phyloP scores from a whole-genome alignment of 2,329 filamentous ascomycete genomes.

The Seiridium unicorne region DNA sequence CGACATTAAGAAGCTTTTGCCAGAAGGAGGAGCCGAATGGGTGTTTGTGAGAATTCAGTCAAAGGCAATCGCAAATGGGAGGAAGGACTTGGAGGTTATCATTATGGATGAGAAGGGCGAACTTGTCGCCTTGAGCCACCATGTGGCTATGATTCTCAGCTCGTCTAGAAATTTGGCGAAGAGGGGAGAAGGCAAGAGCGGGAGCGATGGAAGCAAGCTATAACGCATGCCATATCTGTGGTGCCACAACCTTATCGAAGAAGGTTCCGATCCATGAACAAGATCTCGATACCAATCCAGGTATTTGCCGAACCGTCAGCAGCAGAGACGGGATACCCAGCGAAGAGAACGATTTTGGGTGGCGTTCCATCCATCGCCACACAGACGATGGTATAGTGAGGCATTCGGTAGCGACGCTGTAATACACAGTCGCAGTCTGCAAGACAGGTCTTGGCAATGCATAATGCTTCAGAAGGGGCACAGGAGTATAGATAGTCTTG shows the following conservation, averaged over 20 bases:
- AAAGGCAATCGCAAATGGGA: constrained; percentile 21
- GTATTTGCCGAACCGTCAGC: background rate
- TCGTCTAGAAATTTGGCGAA: constrained; percentile 20
- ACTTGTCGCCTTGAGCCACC: constrained; percentile 28
- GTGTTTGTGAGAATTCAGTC: constrained; percentile 54
- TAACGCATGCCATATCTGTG: background rate
- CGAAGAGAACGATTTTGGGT: too few species aligned
- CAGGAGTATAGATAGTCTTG: background rate
- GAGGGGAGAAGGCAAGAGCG: background rate
- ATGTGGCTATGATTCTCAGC: constrained; percentile 26
- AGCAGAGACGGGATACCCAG: too few species aligned
- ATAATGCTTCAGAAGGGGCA: background rate
- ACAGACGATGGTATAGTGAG: too few species aligned
- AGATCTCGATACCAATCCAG: background rate
- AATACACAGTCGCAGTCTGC: background rate
- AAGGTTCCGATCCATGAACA: too few species aligned
- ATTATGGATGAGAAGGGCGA: constrained; percentile 24
- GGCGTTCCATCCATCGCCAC: too few species aligned
- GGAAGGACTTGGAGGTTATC: constrained; percentile 26
- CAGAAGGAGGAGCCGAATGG: constrained; percentile 64
- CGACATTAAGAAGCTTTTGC: constrained; percentile 70
- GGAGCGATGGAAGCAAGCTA: background rate
- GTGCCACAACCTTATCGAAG: too few species aligned
- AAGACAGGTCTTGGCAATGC: background rate
- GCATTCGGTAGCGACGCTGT: too few species aligned